Base-by-base conservation (phyloP, 2,329 filamentous ascomycete genomes). In the Daldinia eschscholtzii region DNA sequence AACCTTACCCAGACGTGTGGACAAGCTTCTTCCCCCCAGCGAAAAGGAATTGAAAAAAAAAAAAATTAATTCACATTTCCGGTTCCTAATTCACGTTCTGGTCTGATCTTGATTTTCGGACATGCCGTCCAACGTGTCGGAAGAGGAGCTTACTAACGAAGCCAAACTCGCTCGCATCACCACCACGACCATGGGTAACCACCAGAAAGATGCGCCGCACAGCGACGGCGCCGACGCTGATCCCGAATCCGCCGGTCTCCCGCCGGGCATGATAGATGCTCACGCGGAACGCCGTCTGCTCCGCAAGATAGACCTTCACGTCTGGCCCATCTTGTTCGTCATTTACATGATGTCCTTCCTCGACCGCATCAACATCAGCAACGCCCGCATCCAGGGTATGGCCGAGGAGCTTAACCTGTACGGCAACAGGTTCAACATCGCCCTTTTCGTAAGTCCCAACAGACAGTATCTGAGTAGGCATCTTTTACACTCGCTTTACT, bases 321-420 rank as follows among this genome's bases (percentile, higher is more conserved):
- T 84, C 61, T 81, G 79, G 50, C 82, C 82, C 1, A 76, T 81
- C 33, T 76, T 83, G 20, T 82, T 81, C 57, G 46, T 83, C 58
- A 76, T 83, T 53, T 82, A 82, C 70, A 76, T 80, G 65, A 77
- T 83, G 75, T 81, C 81, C 6, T 83, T 82, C 63, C 73, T 84
- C 20, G 82, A 84, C 53, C 79, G 82, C 37, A 81, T 79, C 79
- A 84, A 84, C 70, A 84, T 85, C 62, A 81, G 81, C 76, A 85
- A 86, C 75, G 83, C 83, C 7, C 76, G 79, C 56, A 83, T 85
- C 61, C 78, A 83, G 70, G 80, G 83, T 42, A 76, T 86, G 68
- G 74, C 77, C 0, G 72, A 77, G 28, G 83, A 85, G 13, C 77
- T 86, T 1, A 73, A 80, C 7, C 77, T 85, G 23, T 72, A 76